Conservation (phyloP, 139 green algal species). For the Haematococcus sp. region DNA sequence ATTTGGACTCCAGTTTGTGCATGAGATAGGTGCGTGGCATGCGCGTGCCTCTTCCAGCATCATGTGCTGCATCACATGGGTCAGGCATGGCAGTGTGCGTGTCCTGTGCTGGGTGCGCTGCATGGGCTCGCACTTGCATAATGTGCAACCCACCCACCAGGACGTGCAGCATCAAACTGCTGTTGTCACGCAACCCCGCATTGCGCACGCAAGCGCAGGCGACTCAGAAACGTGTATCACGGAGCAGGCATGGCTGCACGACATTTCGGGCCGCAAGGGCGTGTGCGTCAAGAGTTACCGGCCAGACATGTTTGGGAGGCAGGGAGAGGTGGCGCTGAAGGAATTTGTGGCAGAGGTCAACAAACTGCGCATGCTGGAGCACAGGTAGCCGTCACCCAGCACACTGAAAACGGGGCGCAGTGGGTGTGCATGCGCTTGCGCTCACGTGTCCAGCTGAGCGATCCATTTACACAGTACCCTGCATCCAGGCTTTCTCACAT, state of each 20-base stretch:
- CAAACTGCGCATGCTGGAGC: neutral
- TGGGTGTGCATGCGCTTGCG: neutral
- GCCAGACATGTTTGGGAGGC: neutral
- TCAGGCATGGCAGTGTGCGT: neutral
- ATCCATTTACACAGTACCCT: neutral
- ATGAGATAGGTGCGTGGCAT: neutral
- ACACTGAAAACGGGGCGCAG: neutral
- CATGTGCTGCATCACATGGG: neutral
- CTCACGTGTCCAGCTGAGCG: neutral
- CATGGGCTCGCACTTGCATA: neutral
- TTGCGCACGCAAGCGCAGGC: neutral
- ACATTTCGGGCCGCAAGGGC: neutral
- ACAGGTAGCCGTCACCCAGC: neutral
- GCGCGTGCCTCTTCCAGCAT: no score
- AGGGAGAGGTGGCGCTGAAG: neutral
- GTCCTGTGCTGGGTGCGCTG: neutral
- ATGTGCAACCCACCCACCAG: neutral
- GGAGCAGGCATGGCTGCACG: slow-evolving; percentile 3
- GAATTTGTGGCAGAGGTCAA: neutral
- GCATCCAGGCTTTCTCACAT: neutral
- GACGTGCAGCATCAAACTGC: neutral
- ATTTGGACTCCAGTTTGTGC: neutral
- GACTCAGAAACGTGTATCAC: neutral
- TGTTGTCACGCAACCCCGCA: neutral
- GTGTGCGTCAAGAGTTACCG: slow-evolving; percentile 3